phyloP scores from a whole-genome alignment of 805 yeast species.

The Starmerella kuoi region DNA sequence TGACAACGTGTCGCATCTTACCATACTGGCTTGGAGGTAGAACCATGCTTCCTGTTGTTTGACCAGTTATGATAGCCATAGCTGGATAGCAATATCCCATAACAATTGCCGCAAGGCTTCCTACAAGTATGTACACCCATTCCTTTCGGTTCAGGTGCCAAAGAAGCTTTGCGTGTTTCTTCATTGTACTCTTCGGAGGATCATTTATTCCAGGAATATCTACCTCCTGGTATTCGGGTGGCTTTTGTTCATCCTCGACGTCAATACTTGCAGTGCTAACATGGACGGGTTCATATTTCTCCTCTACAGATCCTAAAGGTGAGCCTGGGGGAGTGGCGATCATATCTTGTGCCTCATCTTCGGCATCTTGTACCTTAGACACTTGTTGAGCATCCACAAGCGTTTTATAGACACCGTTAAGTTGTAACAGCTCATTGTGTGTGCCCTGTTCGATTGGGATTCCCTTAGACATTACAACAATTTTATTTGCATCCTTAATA shows the following conservation, averaged over 20 bases:
- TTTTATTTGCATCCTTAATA: not conserved
- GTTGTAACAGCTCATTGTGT: not conserved
- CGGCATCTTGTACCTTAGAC: not conserved
- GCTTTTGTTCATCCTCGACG: not conserved
- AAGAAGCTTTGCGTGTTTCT: not conserved
- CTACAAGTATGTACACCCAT: not conserved
- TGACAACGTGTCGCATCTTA: not conserved
- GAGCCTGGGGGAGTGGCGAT: not conserved
- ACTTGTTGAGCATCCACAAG: not conserved
- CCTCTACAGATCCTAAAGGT: not conserved
- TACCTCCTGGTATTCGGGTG: not conserved
- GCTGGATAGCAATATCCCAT: slow-evolving; percentile 1
- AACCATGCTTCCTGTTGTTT: not conserved
- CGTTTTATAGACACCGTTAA: not conserved
- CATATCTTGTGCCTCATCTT: not conserved
- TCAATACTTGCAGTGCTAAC: not conserved
- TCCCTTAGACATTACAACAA: slow-evolving; percentile 1
- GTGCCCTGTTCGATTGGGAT: not conserved
- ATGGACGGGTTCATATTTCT: not conserved
- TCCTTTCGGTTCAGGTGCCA: not conserved
- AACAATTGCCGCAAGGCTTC: not conserved
- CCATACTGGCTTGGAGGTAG: not conserved
- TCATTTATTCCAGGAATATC: not conserved
- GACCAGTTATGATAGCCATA: not conserved
- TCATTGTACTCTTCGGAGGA: not conserved